Percentiles rank a stretch among this genome's conserved stretches.
Evolutionary conservation across 2,329 filamentous ascomycete species (phyloP).

Genomic region (Raffaelea arxii): DNA sequence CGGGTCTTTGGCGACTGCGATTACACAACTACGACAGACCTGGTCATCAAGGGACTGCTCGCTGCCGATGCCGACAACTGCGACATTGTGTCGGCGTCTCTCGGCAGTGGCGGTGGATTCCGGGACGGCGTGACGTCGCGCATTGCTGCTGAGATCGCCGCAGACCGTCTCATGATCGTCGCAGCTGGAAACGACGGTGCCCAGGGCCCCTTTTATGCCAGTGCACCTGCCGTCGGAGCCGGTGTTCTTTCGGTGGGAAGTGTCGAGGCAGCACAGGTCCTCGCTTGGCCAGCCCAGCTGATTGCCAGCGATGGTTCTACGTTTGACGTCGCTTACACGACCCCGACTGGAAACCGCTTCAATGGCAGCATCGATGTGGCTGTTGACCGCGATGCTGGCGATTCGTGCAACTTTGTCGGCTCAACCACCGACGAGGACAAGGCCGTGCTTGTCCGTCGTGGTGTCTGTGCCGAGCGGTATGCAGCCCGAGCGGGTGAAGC

Average conservation of each 20-base stretch:
- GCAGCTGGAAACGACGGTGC: slow-evolving; percentile 11
- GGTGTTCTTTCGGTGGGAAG: slow-evolving; percentile 12
- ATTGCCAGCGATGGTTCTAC: not conserved
- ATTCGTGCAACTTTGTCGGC: not conserved
- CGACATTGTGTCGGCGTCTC: slow-evolving; percentile 14
- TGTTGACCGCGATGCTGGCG: not conserved
- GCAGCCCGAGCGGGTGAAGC: not conserved
- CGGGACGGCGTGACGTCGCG: not conserved
- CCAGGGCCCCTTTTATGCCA: slow-evolving; percentile 8
- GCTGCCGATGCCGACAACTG: slow-evolving; percentile 14
- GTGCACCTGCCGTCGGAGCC: slow-evolving; percentile 9
- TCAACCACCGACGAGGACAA: not conserved
- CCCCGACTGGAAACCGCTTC: not conserved
- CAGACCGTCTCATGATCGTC: slow-evolving; percentile 9
- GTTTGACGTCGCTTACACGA: not conserved
- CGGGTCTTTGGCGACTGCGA: slow-evolving; percentile 16
- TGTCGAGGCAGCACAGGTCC: slow-evolving; percentile 8
- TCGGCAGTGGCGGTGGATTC: slow-evolving; percentile 13
- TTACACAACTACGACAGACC: slow-evolving; percentile 10
- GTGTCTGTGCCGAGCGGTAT: not conserved
- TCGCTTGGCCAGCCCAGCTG: slow-evolving; percentile 12
- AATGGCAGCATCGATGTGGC: not conserved
- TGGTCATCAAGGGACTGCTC: slow-evolving; percentile 15
- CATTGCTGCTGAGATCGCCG: slow-evolving; percentile 5
- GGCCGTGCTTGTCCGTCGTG: not conserved